A percentile compares a stretch with the other conserved stretches of the same genome.
Conservation (phyloP, 805 yeast genomes). For the Barnettozyma populi region DNA sequence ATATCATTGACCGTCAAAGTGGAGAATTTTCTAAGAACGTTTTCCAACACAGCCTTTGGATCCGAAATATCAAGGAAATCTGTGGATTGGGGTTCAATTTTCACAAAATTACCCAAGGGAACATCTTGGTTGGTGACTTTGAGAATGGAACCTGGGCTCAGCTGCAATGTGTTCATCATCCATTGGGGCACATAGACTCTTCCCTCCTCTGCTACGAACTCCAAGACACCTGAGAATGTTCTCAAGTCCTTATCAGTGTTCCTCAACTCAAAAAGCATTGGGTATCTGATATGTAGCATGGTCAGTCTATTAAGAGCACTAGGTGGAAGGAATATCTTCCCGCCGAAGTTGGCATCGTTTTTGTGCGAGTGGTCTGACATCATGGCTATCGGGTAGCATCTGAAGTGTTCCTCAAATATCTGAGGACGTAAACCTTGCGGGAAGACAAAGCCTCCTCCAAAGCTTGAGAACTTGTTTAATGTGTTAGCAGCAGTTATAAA, state of each 20-base stretch:
- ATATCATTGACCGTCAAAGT: conserved; percentile 81
- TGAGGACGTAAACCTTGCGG: conserved; percentile 30
- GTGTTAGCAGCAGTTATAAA: neutral
- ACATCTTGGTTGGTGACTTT: conserved; percentile 72
- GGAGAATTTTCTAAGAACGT: conserved; percentile 83
- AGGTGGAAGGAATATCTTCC: conserved; percentile 92
- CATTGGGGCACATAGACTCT: conserved; percentile 91
- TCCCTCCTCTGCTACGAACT: conserved; percentile 96
- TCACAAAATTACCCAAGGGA: conserved; percentile 83
- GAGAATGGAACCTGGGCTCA: conserved; percentile 76
- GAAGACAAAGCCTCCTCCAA: conserved; percentile 24
- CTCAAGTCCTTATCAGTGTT: conserved; percentile 55
- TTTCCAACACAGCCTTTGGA: conserved; percentile 95
- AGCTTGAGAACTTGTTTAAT: conserved; percentile 31
- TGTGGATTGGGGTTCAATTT: conserved; percentile 90
- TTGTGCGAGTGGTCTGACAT: conserved; percentile 66
- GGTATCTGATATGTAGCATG: conserved; percentile 88
- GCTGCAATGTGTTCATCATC: conserved; percentile 79
- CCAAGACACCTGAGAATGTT: conserved; percentile 93
- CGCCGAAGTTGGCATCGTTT: conserved; percentile 85
- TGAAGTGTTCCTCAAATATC: conserved; percentile 75
- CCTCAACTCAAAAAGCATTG: conserved; percentile 83
- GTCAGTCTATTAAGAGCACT: conserved; percentile 85
- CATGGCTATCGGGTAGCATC: conserved; percentile 89
- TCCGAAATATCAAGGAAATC: conserved; percentile 91